Evolutionary conservation across 176 grass and related monocot genomes (phyloP).

Genomic region (Thalia dealbata): DNA sequence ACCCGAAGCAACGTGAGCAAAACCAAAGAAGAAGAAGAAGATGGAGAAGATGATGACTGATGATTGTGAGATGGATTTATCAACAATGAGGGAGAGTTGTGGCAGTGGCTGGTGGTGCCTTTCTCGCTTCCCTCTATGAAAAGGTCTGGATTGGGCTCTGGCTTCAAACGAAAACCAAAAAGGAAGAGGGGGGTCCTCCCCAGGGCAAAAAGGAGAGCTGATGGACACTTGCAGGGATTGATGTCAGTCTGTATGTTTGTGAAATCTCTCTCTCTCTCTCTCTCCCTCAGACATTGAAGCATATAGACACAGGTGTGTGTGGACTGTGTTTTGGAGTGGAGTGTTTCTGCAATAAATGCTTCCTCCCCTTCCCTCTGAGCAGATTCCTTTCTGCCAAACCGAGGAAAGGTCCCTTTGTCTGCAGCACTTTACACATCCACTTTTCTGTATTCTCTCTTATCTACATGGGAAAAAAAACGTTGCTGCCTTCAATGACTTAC

Average conservation of each 20-base stretch:
- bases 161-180: no score
- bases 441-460: neutral
- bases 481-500: neutral
- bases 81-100: neutral
- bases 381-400: constrained; percentile 19
- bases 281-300: neutral
- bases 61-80: neutral
- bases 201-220: neutral
- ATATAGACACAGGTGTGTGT: neutral
- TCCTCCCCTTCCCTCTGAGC: neutral
- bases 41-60: neutral
- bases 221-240: neutral
- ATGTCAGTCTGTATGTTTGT: neutral
- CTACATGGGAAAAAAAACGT: neutral
- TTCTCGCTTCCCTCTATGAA: neutral
- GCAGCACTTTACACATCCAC: neutral
- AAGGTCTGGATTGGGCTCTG: neutral
- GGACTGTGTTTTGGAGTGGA: neutral
- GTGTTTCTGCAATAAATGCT: constrained; percentile 4
- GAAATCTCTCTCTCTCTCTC: neutral
- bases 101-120: neutral
- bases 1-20: neutral
- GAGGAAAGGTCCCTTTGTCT: constrained; percentile 20
- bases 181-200: neutral
- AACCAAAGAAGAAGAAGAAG: neutral